phyloP scores from a whole-genome alignment of 1,139 yeast genomes.

The Pichia sp. region DNA sequence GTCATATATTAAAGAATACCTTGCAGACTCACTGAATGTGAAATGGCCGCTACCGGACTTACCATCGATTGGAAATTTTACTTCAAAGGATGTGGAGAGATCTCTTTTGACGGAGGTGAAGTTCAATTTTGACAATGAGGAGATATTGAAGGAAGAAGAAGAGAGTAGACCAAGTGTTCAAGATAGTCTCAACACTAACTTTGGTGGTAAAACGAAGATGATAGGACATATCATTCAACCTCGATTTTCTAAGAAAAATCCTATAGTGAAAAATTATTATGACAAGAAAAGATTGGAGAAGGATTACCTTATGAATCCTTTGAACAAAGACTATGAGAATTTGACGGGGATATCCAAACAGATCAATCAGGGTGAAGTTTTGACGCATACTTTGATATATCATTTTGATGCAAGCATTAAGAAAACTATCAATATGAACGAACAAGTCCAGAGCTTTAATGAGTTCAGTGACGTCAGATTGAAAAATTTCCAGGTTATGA shows the following conservation, averaged over 20 bases:
- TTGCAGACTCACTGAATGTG: slow-evolving; percentile 16
- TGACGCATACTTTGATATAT: slow-evolving; percentile 45
- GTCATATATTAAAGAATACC: slow-evolving; percentile 56
- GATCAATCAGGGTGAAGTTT: slow-evolving; percentile 25
- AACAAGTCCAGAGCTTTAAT: slow-evolving; percentile 31
- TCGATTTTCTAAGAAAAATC: slow-evolving; percentile 18
- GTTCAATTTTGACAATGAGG: slow-evolving; percentile 51
- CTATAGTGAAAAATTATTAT: slow-evolving; percentile 37
- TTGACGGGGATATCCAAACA: slow-evolving; percentile 51
- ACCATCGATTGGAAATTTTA: slow-evolving; percentile 54
- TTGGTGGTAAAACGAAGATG: slow-evolving; percentile 31
- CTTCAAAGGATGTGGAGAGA: slow-evolving; percentile 68
- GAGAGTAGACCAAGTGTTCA: slow-evolving; percentile 16
- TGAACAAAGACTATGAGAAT: slow-evolving; percentile 46
- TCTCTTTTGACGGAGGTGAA: slow-evolving; percentile 74
- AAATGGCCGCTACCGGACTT: slow-evolving; percentile 80
- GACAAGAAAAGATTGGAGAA: slow-evolving; percentile 59
- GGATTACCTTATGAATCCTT: slow-evolving; percentile 62
- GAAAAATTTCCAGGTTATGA: slow-evolving; percentile 18
- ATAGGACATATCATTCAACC: slow-evolving; percentile 27
- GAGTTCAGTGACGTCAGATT: slow-evolving; percentile 25
- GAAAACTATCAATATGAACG: slow-evolving; percentile 21
- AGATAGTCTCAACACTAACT: slow-evolving; percentile 23
- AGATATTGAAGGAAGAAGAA: slow-evolving; percentile 34
- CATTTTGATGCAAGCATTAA: slow-evolving; percentile 29